A percentile compares a stretch with the other conserved stretches of the same genome.
These are phyloP conservation scores for Haplosporangium sp. DNA, from an alignment of 371 early-diverging fungal species.

Conservation along the genomic window DNA sequence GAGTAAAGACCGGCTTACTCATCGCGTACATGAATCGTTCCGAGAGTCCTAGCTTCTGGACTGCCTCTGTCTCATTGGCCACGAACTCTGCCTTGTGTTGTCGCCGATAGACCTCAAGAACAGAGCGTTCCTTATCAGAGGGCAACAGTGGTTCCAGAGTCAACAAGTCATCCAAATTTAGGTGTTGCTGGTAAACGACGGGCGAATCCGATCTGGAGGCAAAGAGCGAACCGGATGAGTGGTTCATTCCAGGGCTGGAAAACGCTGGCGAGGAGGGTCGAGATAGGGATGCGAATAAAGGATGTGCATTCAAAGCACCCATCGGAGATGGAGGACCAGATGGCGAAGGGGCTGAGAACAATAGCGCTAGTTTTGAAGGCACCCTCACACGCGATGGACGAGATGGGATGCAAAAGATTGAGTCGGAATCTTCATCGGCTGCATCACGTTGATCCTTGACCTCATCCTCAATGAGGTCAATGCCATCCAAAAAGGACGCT, in stretches of 20 bases:
- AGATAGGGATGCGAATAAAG: slow-evolving; percentile 31
- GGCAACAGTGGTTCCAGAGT: slow-evolving; percentile 45
- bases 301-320: slow-evolving; percentile 23
- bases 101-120: slow-evolving; percentile 32
- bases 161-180: slow-evolving; percentile 38
- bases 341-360: neutral
- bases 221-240: slow-evolving; percentile 6
- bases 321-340: neutral
- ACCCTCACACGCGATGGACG: too few species aligned
- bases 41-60: slow-evolving; percentile 34
- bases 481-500: neutral
- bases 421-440: too few species aligned
- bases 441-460: too few species aligned
- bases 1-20: slow-evolving; percentile 35
- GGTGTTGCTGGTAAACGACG: slow-evolving; percentile 20
- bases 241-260: slow-evolving; percentile 1
- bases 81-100: slow-evolving; percentile 34
- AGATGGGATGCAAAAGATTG: neutral
- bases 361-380: too few species aligned
- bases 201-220: slow-evolving; percentile 41
- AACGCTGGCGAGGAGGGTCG: slow-evolving; percentile 11
- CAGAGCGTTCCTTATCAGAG: slow-evolving; percentile 31
- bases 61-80: slow-evolving; percentile 21
- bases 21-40: slow-evolving; percentile 48
- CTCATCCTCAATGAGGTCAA: neutral